These are phyloP conservation scores for Populus hybrid DNA, from an alignment of 441 rosid genomes.

Conservation along the genomic window DNA sequence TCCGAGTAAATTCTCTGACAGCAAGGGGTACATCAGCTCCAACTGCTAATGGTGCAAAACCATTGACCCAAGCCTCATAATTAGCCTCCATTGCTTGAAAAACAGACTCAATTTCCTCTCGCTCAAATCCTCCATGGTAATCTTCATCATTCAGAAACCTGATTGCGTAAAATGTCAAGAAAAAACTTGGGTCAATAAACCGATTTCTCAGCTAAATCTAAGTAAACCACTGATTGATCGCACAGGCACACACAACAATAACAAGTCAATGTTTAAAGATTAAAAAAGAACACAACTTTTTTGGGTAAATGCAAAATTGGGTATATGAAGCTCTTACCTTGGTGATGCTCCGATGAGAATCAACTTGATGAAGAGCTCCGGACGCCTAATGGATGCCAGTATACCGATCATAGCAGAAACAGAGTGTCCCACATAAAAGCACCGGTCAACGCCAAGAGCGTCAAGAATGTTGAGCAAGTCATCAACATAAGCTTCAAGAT, in stretches of 20 bases:
- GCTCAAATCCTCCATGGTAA: slow-evolving; percentile 88
- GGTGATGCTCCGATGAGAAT: slow-evolving; percentile 78
- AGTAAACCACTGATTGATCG: neutral
- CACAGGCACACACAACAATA: neutral
- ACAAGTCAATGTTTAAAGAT: neutral
- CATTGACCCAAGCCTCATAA: slow-evolving; percentile 81
- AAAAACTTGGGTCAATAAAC: neutral
- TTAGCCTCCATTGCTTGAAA: slow-evolving; percentile 76
- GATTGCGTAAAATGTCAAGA: neutral
- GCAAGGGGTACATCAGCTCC: slow-evolving; percentile 88
- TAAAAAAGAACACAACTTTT: neutral
- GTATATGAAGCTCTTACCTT: slow-evolving; percentile 30
- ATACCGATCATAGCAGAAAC: slow-evolving; percentile 79
- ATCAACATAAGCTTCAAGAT: slow-evolving; percentile 69
- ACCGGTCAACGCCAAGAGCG: slow-evolving; percentile 49
- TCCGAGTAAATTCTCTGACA: slow-evolving; percentile 87
- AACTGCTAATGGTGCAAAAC: slow-evolving; percentile 75
- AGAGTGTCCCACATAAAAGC: slow-evolving; percentile 87
- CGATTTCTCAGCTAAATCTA: neutral
- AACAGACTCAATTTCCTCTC: slow-evolving; percentile 63
- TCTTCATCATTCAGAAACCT: slow-evolving; percentile 71
- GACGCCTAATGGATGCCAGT: slow-evolving; percentile 79
- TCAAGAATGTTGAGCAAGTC: slow-evolving; percentile 81
- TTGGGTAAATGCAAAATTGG: neutral
- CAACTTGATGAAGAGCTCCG: slow-evolving; percentile 79